Base-by-base conservation (phyloP, 495 filamentous ascomycete species). In the Cenococcum geophilum region DNA sequence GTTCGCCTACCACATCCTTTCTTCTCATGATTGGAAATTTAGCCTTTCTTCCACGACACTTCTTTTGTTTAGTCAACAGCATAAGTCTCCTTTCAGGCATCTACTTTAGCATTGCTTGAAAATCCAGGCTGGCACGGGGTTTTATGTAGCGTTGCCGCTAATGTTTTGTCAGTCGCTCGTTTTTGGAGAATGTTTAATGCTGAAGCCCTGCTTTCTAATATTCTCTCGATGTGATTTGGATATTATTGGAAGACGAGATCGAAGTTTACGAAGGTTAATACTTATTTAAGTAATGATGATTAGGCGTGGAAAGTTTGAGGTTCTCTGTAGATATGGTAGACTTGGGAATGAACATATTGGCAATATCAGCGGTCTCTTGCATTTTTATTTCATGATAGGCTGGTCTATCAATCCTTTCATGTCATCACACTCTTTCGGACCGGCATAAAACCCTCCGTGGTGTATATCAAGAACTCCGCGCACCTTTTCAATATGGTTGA, bases 311-410 rank as follows among this genome's bases (percentile, higher is more conserved):
- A 23, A 32, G 8, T 16, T 22, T 22, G 48, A 21, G 23, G 5
- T 52, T 23, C 21, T 52, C 16, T 52, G 49, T 52, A 52, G 21
- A 52, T 52, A 32, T 52, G 34, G 21, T 22, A 42, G 35, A 22
- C 22, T 4, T 43, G 32, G 55, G 55, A 45, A 52, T 43, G 52
- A 63, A 22, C 27, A 48, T 62, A 45, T 20, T 49, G 27, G 37
- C 27, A 32, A 32, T 32, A 32, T 32, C 27, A 32, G 6, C 27
- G 6, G 27, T 32, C 27, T 32, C 27, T 32, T 32, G 6, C 27
- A 32, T 6, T 32, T 32, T 32, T 6, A 6, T 6, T 32, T 32
- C 27, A 6, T 32, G 27, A 32, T 6, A 32, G 27, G 27, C 27
- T 32, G 6, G 27, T 32, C 27, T 6, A 2, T 32, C 27, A 6